Conservation (phyloP, 2,329 filamentous ascomycete species). For the Aspergillus amoenus region DNA sequence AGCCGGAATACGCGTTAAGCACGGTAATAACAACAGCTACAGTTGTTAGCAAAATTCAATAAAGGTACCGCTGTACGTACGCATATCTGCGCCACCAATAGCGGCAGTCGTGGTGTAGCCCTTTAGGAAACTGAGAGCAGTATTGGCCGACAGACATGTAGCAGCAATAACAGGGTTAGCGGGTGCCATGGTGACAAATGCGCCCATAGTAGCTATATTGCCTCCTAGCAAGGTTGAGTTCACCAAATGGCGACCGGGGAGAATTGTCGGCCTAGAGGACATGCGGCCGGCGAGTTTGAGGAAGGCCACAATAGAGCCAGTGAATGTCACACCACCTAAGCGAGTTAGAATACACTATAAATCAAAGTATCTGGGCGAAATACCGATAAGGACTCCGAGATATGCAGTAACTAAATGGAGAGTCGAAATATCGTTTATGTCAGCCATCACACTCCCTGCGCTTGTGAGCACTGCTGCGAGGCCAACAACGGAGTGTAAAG, state of each 20-base stretch:
- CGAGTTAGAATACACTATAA: constrained; percentile 4
- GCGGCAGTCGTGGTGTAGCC: constrained; percentile 85
- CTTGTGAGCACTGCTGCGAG: constrained; percentile 85
- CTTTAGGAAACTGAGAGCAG: constrained; percentile 76
- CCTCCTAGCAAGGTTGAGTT: constrained; percentile 73
- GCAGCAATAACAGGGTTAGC: constrained; percentile 77
- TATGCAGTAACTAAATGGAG: constrained; percentile 85
- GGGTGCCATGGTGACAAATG: constrained; percentile 78
- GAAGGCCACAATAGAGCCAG: constrained; percentile 85
- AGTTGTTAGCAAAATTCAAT: constrained; percentile 23
- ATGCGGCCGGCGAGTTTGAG: constrained; percentile 81
- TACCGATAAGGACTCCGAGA: constrained; percentile 76
- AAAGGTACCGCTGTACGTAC: constrained; percentile 32
- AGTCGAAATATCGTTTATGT: constrained; percentile 68
- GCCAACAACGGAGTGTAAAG: constrained; percentile 85
- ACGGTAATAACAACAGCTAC: constrained; percentile 83
- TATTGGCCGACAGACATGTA: constrained; percentile 72
- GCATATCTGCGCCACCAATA: constrained; percentile 93
- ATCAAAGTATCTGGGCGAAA: background rate
- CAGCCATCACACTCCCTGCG: constrained; percentile 79
- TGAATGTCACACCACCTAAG: constrained; percentile 75
- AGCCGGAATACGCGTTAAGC: constrained; percentile 86
- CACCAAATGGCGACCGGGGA: constrained; percentile 73
- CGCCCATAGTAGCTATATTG: constrained; percentile 80
- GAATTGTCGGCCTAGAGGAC: constrained; percentile 70